Base-by-base conservation (phyloP, 139 green algal species). In the Axilococcus clingmanii region DNA sequence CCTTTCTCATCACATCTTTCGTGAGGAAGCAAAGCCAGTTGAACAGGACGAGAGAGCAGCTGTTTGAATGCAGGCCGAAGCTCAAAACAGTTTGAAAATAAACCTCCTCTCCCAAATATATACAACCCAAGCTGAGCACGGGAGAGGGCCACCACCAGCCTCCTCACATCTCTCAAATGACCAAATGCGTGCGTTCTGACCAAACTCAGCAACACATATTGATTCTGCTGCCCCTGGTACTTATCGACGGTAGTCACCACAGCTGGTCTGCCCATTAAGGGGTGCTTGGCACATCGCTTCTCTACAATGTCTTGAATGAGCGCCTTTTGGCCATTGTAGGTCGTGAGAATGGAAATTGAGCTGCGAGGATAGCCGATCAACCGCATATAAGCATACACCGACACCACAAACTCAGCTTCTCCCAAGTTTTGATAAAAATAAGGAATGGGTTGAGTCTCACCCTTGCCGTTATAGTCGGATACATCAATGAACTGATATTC, bases 161-260 rank as follows among this genome's bases (percentile, higher is more conserved):
- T 77, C 8, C 92, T 71, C 52, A 98, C 89, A 52, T 99, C 90
- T 0, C 92, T 65, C 28, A 99, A 59, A 78, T 99, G 93, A 4
- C 92, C 92, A 44, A 99, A 87, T 0, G 72, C 49, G 7, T 76
- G 71, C 1, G 73, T 94, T 40, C 92, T 85, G 55, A 99, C 93
- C 14, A 99, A 77, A 2, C 72, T 89, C 33, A 99, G 77, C 45
- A 99, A 75, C 29, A 99, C 77, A 61, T 91, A 92, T 66, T 99
- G 82, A 62, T 94, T 95, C 80, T 98, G 91, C 75, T 96, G 91
- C 2, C 91, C 91, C 69, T 98, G 91, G 74, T 87, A 99, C 75
- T 94, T 94, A 76, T 99, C 91, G 48, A 99, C 91, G 0, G 91
- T 99, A 4, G 84, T 48, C n/a, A 72, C 40, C 32, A 9, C 23